These are phyloP conservation scores for Aspergillus phoenicis DNA, from an alignment of 2,329 filamentous ascomycete genomes.

Conservation along the genomic window DNA sequence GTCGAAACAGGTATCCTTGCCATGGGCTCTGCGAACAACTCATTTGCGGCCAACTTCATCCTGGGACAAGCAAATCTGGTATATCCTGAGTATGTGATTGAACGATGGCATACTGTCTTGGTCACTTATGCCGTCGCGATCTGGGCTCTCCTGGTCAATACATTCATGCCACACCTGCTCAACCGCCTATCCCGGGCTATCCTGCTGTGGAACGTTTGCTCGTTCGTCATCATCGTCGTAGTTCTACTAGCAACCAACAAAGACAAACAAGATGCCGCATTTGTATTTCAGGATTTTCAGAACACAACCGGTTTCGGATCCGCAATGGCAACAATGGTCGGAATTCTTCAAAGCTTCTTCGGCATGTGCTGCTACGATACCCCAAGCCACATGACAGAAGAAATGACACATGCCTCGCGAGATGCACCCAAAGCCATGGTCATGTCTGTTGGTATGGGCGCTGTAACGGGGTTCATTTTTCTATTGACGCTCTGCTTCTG, in stretches of 20 bases:
- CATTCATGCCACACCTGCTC: slow-evolving; percentile 52
- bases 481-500: slow-evolving; percentile 55
- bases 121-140: slow-evolving; percentile 53
- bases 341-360: slow-evolving; percentile 56
- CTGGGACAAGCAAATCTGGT: slow-evolving; percentile 57
- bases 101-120: slow-evolving; percentile 59
- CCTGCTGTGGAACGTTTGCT: slow-evolving; percentile 56
- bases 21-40: slow-evolving; percentile 58
- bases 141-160: slow-evolving; percentile 50
- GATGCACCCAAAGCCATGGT: slow-evolving; percentile 50
- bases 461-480: slow-evolving; percentile 52
- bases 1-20: slow-evolving; percentile 32
- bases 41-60: slow-evolving; percentile 57
- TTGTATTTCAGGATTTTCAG: slow-evolving; percentile 58
- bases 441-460: slow-evolving; percentile 48
- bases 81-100: slow-evolving; percentile 52
- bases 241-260: slow-evolving; percentile 56
- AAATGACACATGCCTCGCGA: slow-evolving; percentile 15
- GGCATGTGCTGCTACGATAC: slow-evolving; percentile 56
- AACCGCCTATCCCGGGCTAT: slow-evolving; percentile 55
- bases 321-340: slow-evolving; percentile 54
- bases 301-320: slow-evolving; percentile 56
- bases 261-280: slow-evolving; percentile 55
- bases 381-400: slow-evolving; percentile 56
- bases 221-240: slow-evolving; percentile 55